Evolutionary conservation across 225 moss, liverwort and hornwort genomes (phyloP).

Genomic region (Marchantia paleacea): DNA sequence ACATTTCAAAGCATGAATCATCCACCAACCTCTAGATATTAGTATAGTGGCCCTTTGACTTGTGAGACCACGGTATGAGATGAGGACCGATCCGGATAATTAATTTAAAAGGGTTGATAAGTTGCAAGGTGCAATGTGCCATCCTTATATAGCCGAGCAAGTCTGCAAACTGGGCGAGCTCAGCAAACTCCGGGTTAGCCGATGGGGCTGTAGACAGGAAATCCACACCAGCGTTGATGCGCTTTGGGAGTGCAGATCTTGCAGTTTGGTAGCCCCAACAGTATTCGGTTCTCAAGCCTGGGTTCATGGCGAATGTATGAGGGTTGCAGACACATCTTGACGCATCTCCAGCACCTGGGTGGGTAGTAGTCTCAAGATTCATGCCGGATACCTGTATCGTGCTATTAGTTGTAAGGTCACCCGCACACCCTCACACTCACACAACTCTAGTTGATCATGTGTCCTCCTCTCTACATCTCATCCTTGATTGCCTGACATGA

Average conservation of each 20-base stretch:
- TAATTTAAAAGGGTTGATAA: too few species aligned
- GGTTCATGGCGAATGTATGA: not conserved
- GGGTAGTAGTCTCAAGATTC: slow-evolving; percentile 3
- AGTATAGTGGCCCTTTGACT: too few species aligned
- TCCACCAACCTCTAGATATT: not conserved
- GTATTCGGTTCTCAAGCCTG: not conserved
- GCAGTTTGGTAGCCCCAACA: not conserved
- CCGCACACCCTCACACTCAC: not conserved
- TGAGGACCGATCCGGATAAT: too few species aligned
- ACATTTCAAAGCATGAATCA: not conserved
- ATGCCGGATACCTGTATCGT: slow-evolving; percentile 3
- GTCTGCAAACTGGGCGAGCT: too few species aligned
- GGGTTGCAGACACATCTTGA: not conserved
- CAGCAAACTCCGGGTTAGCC: not conserved
- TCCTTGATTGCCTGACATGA: not conserved
- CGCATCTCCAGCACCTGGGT: not conserved
- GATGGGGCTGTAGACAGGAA: not conserved
- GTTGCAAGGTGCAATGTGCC: too few species aligned
- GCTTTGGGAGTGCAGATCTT: too few species aligned
- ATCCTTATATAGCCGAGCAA: too few species aligned
- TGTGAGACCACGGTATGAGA: too few species aligned
- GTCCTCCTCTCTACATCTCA: not conserved
- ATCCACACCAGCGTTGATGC: not conserved
- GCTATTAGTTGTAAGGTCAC: slow-evolving; percentile 3
- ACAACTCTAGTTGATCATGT: slow-evolving; percentile 13